Conservation (phyloP, 2,329 filamentous ascomycete species). For the Aulographum hederae region DNA sequence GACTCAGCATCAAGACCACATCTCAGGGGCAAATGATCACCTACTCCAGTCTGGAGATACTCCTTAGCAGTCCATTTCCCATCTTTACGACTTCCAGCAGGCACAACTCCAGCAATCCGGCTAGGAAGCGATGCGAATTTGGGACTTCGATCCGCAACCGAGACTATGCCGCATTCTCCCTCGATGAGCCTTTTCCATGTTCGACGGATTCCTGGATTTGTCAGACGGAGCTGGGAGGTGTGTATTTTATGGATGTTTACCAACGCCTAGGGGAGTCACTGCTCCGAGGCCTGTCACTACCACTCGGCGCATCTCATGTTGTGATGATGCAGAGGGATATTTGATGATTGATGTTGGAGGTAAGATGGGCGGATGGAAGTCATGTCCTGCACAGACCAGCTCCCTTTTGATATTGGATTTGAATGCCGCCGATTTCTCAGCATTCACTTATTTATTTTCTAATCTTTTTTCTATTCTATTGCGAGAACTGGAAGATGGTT, state of each 20-base stretch:
- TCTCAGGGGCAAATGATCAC: conserved; percentile 14
- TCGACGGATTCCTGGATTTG: conserved; percentile 38
- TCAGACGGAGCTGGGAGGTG: conserved; percentile 1
- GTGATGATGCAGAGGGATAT: too few species aligned
- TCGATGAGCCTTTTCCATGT: conserved; percentile 72
- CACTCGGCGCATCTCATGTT: conserved; percentile 31
- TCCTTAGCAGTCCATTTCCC: conserved; percentile 29
- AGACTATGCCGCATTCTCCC: conserved; percentile 63
- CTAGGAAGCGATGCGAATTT: conserved; percentile 62
- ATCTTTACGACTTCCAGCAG: conserved; percentile 28
- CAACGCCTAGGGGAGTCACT: conserved; percentile 56
- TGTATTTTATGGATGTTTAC: conserved; percentile 20
- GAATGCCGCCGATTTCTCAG: too few species aligned
- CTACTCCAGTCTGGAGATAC: conserved; percentile 21
- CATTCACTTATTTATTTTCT: too few species aligned
- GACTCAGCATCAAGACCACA: conserved; percentile 23
- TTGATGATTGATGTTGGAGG: too few species aligned
- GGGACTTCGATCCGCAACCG: conserved; percentile 36
- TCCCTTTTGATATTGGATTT: too few species aligned
- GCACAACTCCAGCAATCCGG: conserved; percentile 70
- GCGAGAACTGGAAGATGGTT: too few species aligned
- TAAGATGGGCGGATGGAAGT: too few species aligned
- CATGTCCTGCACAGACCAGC: too few species aligned
- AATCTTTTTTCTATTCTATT: too few species aligned
- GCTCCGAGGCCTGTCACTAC: conserved; percentile 31